A percentile compares a stretch with the other conserved stretches of the same genome.
Conservation (phyloP, 83 land plant genomes). For the Picea abies region DNA sequence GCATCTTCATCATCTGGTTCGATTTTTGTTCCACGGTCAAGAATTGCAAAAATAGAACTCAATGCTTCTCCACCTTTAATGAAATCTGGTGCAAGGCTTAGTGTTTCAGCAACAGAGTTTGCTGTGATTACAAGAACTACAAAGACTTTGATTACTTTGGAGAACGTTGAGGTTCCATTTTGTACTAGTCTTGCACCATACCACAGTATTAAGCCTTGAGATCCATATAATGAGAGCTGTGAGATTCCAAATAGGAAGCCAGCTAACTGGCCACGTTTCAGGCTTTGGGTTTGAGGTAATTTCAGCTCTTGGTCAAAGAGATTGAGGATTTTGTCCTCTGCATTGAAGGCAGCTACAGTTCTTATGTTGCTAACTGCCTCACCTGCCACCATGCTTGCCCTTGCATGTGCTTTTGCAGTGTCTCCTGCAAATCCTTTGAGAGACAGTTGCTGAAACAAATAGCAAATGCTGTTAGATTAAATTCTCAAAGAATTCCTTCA, state of each 20-base stretch:
- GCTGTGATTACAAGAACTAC: conserved; percentile 77
- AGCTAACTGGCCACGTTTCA: conserved; percentile 66
- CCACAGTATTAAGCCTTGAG: conserved; percentile 79
- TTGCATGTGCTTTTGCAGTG: conserved; percentile 83
- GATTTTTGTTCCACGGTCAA: conserved; percentile 64
- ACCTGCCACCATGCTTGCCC: conserved; percentile 83
- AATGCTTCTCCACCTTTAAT: conserved; percentile 71
- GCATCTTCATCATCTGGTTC: conserved; percentile 74
- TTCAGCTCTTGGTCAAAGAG: conserved; percentile 59
- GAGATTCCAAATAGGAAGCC: conserved; percentile 77
- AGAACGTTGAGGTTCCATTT: conserved; percentile 62
- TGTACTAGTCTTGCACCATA: conserved; percentile 70
- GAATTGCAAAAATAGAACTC: conserved; percentile 67
- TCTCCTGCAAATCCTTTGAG: conserved; percentile 81
- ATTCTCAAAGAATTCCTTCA: neutral
- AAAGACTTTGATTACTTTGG: conserved; percentile 73
- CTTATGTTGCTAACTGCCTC: conserved; percentile 85
- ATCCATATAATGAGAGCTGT: conserved; percentile 65
- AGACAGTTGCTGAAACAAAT: conserved; percentile 61
- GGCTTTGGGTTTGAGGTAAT: conserved; percentile 45
- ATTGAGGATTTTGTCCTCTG: conserved; percentile 69
- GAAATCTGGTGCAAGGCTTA: conserved; percentile 80
- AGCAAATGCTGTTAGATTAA: neutral
- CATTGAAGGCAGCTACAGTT: conserved; percentile 83
- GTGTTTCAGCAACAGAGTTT: conserved; percentile 79